phyloP scores from a whole-genome alignment of 805 yeast species.

The Hanseniaspora hatyaiensis region DNA sequence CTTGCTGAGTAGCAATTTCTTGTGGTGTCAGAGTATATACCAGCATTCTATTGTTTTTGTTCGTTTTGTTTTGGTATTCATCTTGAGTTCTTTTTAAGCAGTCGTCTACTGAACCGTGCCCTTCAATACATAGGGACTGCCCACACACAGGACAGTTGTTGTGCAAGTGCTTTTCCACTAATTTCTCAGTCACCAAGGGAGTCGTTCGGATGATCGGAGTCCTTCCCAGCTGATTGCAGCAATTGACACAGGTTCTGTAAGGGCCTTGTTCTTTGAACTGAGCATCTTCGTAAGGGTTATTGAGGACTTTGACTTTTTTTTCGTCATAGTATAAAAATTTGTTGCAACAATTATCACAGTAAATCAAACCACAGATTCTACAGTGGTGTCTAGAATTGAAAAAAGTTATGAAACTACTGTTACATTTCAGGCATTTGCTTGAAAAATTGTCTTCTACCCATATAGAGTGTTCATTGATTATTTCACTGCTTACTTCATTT shows the following conservation, averaged over 20 bases:
- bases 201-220: neutral
- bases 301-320: constrained; percentile 24
- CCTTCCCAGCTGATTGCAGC: constrained; percentile 38
- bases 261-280: constrained; percentile 20
- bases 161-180: neutral
- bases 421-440: constrained; percentile 38
- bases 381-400: constrained; percentile 58
- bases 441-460: constrained; percentile 17
- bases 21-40: constrained; percentile 42
- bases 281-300: constrained; percentile 18
- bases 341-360: constrained; percentile 35
- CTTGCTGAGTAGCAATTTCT: constrained; percentile 18
- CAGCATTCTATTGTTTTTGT: constrained; percentile 68
- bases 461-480: constrained; percentile 12
- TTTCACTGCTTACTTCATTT: neutral
- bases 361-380: constrained; percentile 55
- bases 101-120: constrained; percentile 24
- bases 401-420: constrained; percentile 33
- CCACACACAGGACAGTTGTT: constrained; percentile 6
- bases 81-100: constrained; percentile 55
- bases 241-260: constrained; percentile 47
- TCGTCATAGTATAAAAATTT: constrained; percentile 25
- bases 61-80: constrained; percentile 36
- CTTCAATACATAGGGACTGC: neutral
- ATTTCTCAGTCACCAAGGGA: neutral